Conservation (phyloP, 108 stramenopile species). For the Cyclotella baltica region DNA sequence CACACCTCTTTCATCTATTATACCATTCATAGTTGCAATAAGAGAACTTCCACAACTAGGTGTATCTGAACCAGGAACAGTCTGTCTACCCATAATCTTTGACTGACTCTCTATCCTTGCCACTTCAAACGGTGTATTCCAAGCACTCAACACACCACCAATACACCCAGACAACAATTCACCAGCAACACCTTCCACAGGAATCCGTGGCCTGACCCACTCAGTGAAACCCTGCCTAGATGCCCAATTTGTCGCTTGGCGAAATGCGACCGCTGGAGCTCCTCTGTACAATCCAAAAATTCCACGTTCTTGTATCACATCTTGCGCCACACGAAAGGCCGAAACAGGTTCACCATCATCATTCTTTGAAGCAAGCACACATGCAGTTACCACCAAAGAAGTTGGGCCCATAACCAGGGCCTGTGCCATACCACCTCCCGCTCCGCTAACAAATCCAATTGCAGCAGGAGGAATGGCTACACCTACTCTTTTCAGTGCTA, state of each 20-base stretch:
- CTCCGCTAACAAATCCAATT: constrained; percentile 38
- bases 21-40: constrained; percentile 31
- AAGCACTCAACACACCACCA: constrained; percentile 34
- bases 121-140: constrained; percentile 51
- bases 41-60: constrained; percentile 1
- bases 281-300: constrained; percentile 36
- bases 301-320: constrained; percentile 16
- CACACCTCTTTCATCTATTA: constrained; percentile 32
- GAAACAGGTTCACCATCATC: constrained; percentile 16
- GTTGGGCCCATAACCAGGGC: constrained; percentile 39
- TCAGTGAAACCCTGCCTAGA: constrained; percentile 46
- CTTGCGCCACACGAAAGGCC: constrained; percentile 25
- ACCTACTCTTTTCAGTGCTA: constrained; percentile 17
- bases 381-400: constrained; percentile 41
- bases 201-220: constrained; percentile 28
- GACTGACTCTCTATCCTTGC: constrained; percentile 40
- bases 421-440: constrained; percentile 40
- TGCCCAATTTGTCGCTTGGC: constrained; percentile 48
- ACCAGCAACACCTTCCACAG: constrained; percentile 25
- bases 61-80: background rate
- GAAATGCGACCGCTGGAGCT: constrained; percentile 33
- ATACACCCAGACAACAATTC: constrained; percentile 40
- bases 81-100: constrained; percentile 9
- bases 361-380: constrained; percentile 25
- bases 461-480: constrained; percentile 18